A percentile compares a stretch with the other conserved stretches of the same genome.
Evolutionary conservation across 176 grass and related monocot genomes (phyloP).

Genomic region (Oryza meridionalis): DNA sequence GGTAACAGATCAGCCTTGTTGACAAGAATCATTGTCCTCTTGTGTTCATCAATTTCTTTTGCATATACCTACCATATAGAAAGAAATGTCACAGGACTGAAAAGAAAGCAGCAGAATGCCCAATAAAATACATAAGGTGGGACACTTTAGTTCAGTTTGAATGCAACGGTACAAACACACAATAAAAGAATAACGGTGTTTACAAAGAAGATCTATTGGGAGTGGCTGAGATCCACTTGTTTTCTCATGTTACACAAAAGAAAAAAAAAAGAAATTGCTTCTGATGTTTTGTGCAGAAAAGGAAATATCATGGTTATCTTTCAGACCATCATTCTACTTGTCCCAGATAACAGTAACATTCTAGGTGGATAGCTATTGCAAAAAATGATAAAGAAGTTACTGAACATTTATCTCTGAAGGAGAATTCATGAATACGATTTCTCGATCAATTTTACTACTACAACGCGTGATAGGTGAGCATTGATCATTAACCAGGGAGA

Average conservation of each 20-base stretch:
- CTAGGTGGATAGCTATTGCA: background rate
- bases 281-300: background rate
- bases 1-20: slow-evolving; percentile 98
- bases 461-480: background rate
- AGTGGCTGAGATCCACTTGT: background rate
- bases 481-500: background rate
- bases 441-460: background rate
- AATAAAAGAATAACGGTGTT: background rate
- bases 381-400: background rate
- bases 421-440: background rate
- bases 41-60: slow-evolving; percentile 81
- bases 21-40: slow-evolving; percentile 88
- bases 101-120: background rate
- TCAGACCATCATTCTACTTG: background rate
- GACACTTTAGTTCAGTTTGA: background rate
- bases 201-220: background rate
- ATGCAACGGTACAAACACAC: background rate
- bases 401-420: background rate
- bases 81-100: slow-evolving; percentile 11
- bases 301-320: background rate
- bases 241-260: background rate
- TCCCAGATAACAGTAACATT: background rate
- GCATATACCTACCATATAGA: slow-evolving; percentile 69
- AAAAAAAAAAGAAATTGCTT: background rate
- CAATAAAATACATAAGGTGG: background rate